Evolutionary conservation across 176 grass and related monocot species (phyloP).

Genomic region (Aechmea fasciata): DNA sequence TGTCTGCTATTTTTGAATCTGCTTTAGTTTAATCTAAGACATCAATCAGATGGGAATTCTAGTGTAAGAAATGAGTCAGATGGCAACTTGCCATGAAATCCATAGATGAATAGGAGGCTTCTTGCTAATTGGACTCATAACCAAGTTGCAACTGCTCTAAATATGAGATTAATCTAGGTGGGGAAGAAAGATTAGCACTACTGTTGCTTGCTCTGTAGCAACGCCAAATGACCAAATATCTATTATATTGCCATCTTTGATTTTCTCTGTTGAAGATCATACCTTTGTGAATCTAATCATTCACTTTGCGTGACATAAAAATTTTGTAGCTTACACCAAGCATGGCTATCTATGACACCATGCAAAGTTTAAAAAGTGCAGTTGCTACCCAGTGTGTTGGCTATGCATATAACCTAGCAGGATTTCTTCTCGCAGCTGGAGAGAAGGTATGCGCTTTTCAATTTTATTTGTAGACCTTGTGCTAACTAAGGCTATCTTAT

Average conservation of each 20-base stretch:
- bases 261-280: neutral
- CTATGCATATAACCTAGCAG: constrained; percentile 80
- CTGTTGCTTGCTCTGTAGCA: no score
- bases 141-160: no score
- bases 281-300: neutral
- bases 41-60: no score
- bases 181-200: no score
- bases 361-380: constrained; percentile 66
- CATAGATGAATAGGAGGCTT: no score
- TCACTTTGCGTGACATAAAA: neutral
- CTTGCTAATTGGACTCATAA: no score
- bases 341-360: constrained; percentile 90
- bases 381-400: constrained; percentile 81
- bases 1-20: no score
- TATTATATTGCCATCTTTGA: neutral
- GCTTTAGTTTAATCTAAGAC: no score
- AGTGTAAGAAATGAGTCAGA: no score
- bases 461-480: neutral
- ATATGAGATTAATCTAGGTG: no score
- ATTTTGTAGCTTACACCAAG: constrained; percentile 75
- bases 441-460: constrained; percentile 48
- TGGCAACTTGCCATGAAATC: no score
- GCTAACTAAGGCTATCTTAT: neutral
- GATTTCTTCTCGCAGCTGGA: constrained; percentile 91
- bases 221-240: no score